Base-by-base conservation (phyloP, 345 rosid species). In the Gossypium stocksii region DNA sequence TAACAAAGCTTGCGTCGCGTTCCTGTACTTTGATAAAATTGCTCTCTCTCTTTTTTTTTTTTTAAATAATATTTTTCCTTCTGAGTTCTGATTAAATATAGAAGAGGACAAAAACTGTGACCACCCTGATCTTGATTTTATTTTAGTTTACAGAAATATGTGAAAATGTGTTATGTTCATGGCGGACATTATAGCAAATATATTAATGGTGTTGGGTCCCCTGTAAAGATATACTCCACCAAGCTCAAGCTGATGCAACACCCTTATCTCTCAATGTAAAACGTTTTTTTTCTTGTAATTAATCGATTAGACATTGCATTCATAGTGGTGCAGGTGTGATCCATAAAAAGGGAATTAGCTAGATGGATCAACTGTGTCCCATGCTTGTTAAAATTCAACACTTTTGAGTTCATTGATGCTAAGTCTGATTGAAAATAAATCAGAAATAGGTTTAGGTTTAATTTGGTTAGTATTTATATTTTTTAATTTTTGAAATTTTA, bases 231-330 rank as follows among this genome's bases (percentile, higher is more conserved):
- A 2, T 51, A 20, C 60, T 19, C 73, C 60, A 51, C 72, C 23
- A 8, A 29, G 48, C 61, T 34, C 52, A 5, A n/a, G 73, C 61
- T 70, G 73, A 70, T 70, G 73, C 48, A 52, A 70, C 22, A 53
- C 73, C 46, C 73, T 70, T 70, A 70, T 70, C 73, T 29, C 73
- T 2, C 41, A 4, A 29, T 34, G 9, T n/a, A 52, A 67, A 9
- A 2, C 17, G 12, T 17, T 27, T 2, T 12, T 23, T 16, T 25
- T 2, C 0, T 16, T 27, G 4, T 68, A 15, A 46, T 66, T 27
- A 27, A 69, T 49, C 29, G 60, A 69, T 69, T 69, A 17, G 17
- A 51, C 60, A 17, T 51, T 51, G 73, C 45, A 69, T 27, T 69
- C 10, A 10, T 52, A n/a, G 61, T 70, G 60, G 60, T 52, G 60